Base-by-base conservation (phyloP, 306 rosid genomes). In the Lathyrus aphaca region DNA sequence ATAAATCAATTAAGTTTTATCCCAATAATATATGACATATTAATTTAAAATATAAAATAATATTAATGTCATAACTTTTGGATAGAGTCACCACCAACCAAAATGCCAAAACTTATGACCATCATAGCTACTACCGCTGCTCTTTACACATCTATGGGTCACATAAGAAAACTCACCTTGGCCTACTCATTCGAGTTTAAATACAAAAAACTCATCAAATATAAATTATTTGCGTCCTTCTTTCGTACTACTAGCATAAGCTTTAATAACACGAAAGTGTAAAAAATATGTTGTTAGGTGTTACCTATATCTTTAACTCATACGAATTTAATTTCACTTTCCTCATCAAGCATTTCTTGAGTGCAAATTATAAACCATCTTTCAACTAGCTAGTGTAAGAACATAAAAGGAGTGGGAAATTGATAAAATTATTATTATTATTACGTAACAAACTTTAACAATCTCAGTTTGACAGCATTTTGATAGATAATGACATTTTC, bases 371-470 rank as follows among this genome's bases (percentile, higher is more conserved):
- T 35, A 54, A 70, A 30, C 35, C 40, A 29, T 8, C 35, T 19
- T 21, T 5, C 16, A 57, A 7, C 39, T 35, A 7, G 10, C 25
- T 44, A 45, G 7, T 18, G 19, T 32, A 44, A 70, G 30, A 50
- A n/a, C 8, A 49, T 30, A 64, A 5, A 63, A 44, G n/a, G 48
- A 32, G 44, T 45, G 10, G 10, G 10, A 54, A 55, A 50, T 15
- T 10, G 8, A 30, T 60, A 18, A 6, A 40, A 18, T 39, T 51
- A 51, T 44, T 19, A 23, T n/a, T n/a, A n/a, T n/a, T 40, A 9
- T 59, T 50, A 60, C 49, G 1, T 25, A 61, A 66, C 45, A 77
- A 57, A 18, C 18, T 61, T 73, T 35, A 16, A 27, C 14, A 35
- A 25, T 17, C 51, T 19, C 50, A 11, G 37, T 37, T 29, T 50